Evolutionary conservation across 257 asterid species (phyloP), one percentile per base, ranked within the genome.

Genomic region (Nicotiana tomentosiformis): DNA sequence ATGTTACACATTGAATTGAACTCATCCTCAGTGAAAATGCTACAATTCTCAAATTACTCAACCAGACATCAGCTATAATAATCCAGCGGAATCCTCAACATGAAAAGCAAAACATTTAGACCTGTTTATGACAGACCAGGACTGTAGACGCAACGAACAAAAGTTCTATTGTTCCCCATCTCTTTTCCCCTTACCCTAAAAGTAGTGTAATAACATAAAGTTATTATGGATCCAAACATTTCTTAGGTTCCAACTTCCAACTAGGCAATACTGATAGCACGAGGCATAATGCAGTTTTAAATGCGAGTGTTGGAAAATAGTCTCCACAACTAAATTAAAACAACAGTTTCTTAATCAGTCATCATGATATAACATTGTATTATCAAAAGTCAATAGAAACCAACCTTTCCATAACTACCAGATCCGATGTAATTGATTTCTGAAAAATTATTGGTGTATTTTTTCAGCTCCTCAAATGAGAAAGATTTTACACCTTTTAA

Each of bases 401-500:
- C 23, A 81, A 82, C 85, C 82, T 83, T 83, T 61, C 84, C 84
- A 82, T 82, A 82, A 5, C 84, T 81, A 56, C 84, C 84, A 37
- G 80, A 68, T 69, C 84, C 84, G 4, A 82, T n/a, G 55, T 17
- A 57, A 58, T 82, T 82, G 84, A 39, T 17, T 55, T 57, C 84
- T 16, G 84, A 82, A 83, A 93, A 95, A 89, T 92, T 93, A 82
- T 90, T 89, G 62, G 84, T 82, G 72, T 62, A 70, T 5, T 56
- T 82, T 62, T 61, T 70, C 53, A 93, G 84, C 88, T 92, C 99
- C 81, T 95, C 94, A 68, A 91, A 92, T 9, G 97, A 82, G 84
- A 90, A 92, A 81, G 70, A 76, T 86, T 86, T 89, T 10, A 95
- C 93, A 56, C 98, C 98, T 87, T 87, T 91, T 57, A 95, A 56